Evolutionary conservation across 495 filamentous ascomycete species (phyloP).

Genomic region (Xylaria castorea): DNA sequence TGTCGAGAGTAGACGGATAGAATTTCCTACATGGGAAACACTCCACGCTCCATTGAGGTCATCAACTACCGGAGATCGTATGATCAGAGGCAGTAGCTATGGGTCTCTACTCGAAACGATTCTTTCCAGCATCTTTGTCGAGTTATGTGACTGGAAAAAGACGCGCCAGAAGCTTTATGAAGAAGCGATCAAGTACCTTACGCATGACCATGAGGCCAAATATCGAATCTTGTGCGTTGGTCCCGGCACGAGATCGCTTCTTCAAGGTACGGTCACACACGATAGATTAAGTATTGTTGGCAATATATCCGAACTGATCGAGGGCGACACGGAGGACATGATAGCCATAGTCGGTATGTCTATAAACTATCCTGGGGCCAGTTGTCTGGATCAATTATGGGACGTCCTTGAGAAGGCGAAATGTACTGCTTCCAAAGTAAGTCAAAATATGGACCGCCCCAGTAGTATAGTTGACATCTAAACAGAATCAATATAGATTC

Average conservation of each 20-base stretch:
- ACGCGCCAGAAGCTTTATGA: slow-evolving; percentile 11
- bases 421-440: slow-evolving; percentile 23
- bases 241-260: slow-evolving; percentile 23
- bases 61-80: slow-evolving; percentile 18
- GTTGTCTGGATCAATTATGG: slow-evolving; percentile 49
- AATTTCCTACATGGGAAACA: slow-evolving; percentile 28
- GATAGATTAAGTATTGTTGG: slow-evolving; percentile 9
- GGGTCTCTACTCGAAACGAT: slow-evolving; percentile 21
- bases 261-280: background rate
- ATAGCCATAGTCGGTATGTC: slow-evolving; percentile 53
- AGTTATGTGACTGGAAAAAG: slow-evolving; percentile 26
- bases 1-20: slow-evolving; percentile 19
- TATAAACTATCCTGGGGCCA: slow-evolving; percentile 44
- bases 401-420: slow-evolving; percentile 31
- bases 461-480: background rate
- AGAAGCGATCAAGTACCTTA: background rate
- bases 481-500: slow-evolving; percentile 15
- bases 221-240: slow-evolving; percentile 25
- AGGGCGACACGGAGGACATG: slow-evolving; percentile 22
- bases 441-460: background rate
- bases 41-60: slow-evolving; percentile 22
- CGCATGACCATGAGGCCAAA: slow-evolving; percentile 1
- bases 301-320: background rate
- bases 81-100: background rate
- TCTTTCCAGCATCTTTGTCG: slow-evolving; percentile 26